Evolutionary conservation across 441 rosid genomes (phyloP).

Genomic region (Eutrema salsugineum): DNA sequence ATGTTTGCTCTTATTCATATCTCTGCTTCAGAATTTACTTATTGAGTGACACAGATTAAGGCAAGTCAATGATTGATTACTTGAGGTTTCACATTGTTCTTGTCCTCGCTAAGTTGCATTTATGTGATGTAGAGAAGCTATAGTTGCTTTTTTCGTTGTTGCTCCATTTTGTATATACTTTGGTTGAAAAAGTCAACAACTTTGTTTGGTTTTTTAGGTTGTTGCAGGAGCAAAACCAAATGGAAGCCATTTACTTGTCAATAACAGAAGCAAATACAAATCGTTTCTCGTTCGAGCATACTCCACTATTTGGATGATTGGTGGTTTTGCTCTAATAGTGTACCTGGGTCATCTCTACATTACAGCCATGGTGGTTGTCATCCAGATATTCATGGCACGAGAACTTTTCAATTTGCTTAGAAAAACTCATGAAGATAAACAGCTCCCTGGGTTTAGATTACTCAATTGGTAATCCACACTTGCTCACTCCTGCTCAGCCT

Average conservation of each 20-base stretch:
- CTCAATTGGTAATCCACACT: constrained; percentile 62
- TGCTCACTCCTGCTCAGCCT: neutral
- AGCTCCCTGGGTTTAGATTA: constrained; percentile 87
- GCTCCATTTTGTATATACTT: neutral
- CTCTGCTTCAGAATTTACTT: neutral
- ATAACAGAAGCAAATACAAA: constrained; percentile 67
- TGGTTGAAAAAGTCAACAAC: neutral
- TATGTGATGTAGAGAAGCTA: no score
- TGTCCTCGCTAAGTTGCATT: neutral
- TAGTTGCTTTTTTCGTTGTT: no score
- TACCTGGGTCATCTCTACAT: constrained; percentile 95
- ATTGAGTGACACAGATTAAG: neutral
- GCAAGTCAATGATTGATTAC: neutral
- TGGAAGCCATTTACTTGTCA: constrained; percentile 59
- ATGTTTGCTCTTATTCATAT: constrained; percentile 9
- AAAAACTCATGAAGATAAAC: constrained; percentile 75
- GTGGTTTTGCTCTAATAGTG: constrained; percentile 64
- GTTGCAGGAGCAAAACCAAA: constrained; percentile 49
- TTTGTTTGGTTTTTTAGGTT: constrained; percentile 37
- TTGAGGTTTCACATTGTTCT: neutral
- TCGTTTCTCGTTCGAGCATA: constrained; percentile 65
- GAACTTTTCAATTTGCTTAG: constrained; percentile 80
- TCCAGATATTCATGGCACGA: constrained; percentile 82
- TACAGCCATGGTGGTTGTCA: constrained; percentile 81
- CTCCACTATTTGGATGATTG: constrained; percentile 92